phyloP scores from a whole-genome alignment of 2,329 filamentous ascomycete species.

The Cercospora sp. region DNA sequence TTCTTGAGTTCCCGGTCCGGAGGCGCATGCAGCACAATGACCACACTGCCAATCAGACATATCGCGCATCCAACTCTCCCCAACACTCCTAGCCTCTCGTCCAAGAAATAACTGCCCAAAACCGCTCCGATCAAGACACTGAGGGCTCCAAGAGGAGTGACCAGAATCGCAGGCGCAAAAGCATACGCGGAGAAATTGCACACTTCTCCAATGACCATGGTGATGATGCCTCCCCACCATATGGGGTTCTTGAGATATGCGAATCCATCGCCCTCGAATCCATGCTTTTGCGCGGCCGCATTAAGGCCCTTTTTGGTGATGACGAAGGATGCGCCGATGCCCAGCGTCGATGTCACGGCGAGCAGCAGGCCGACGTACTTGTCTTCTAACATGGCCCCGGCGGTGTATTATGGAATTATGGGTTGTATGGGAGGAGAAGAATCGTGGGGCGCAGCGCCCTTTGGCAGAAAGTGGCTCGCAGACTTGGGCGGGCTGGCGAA shows the following conservation, averaged over 20 bases:
- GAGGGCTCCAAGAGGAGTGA: constrained; percentile 89
- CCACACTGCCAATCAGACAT: constrained; percentile 91
- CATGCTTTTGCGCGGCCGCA: constrained; percentile 85
- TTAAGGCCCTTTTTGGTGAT: constrained; percentile 98
- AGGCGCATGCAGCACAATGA: constrained; percentile 95
- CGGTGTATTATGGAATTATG: not conserved
- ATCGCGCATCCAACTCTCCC: constrained; percentile 95
- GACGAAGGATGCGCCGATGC: constrained; percentile 80
- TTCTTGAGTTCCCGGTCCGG: constrained; percentile 88
- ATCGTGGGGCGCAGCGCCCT: constrained; percentile 1
- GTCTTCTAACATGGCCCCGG: constrained; percentile 36
- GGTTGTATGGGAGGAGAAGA: not conserved
- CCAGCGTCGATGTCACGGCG: constrained; percentile 72
- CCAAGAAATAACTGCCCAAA: constrained; percentile 88
- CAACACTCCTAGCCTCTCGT: constrained; percentile 84
- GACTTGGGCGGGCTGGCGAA: not conserved
- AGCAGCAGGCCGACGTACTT: constrained; percentile 76
- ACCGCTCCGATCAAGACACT: constrained; percentile 93
- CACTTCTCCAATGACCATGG: constrained; percentile 86
- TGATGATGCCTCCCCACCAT: constrained; percentile 95
- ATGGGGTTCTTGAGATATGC: constrained; percentile 91
- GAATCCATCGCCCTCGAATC: constrained; percentile 95
- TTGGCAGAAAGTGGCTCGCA: constrained; percentile 10
- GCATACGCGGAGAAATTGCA: constrained; percentile 98
- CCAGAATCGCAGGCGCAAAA: constrained; percentile 96